Evolutionary conservation across 1,284 basidiomycete genomes (phyloP), one percentile per base, ranked within the genome.

Genomic region (Marasmius oreades): DNA sequence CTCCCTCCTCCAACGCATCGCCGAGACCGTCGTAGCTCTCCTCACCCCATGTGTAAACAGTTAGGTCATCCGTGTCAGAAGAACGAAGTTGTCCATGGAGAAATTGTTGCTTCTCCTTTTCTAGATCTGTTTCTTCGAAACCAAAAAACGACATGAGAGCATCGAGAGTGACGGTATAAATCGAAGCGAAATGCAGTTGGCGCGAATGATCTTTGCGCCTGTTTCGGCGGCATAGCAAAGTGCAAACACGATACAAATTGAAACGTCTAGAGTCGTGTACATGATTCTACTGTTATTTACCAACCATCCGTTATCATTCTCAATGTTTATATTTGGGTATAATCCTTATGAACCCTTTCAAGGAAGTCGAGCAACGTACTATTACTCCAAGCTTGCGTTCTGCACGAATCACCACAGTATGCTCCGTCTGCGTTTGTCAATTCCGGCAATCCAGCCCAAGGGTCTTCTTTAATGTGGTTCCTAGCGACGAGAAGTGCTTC

Each of bases 381-480:
- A 36, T 90, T 82, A 67, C 89, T 92, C 94, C 94, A 96, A 5
- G 94, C 95, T 70, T 98, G 95, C 33, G 94, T 94, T 54, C 81
- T 78, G 69, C 95, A 97, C 54, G 92, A 93, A 71, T 98, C 94
- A 57, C 71, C 72, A 70, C 95, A 97, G 72, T 85, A 85, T 48
- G 75, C 71, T 6, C 93, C 95, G 62, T 93, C 81, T 62, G 83
- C 81, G 71, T 96, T 95, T 58, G 92, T 94, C 62, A 98, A 74
- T 72, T 98, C 95, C 0, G 95, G 95, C 33, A 98, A 74, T 42
- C 95, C 95, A 55, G 89, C 85, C 95, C 95, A 98, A 11, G 87
- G 78, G 67, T 96, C 92, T 28, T 75, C 77, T 62, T 84, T 77
- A 58, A 98, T 88, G 68, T 96, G 83, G 28, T 77, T 73, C 24